Percentiles rank a stretch among this genome's conserved stretches.
These are phyloP conservation scores for Colletotrichum liaoningense DNA, from an alignment of 2,329 filamentous ascomycete species.

Conservation along the genomic window DNA sequence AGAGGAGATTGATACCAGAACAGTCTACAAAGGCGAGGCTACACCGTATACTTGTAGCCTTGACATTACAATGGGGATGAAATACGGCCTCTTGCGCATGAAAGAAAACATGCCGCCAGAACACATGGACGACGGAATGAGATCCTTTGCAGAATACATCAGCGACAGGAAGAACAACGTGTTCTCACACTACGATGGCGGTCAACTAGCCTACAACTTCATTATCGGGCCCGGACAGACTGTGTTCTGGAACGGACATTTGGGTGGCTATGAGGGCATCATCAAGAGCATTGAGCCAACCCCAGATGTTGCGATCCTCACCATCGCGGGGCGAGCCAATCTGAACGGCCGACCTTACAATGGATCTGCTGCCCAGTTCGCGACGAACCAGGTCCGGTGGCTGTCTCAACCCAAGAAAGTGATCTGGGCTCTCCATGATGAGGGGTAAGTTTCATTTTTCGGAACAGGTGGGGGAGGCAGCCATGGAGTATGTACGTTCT, in stretches of 20 bases:
- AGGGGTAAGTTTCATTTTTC: background rate
- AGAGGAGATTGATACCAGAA: background rate
- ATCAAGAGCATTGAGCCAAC: background rate
- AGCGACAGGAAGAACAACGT: background rate
- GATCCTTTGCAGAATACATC: background rate
- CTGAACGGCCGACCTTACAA: slow-evolving; percentile 9
- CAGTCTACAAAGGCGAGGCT: background rate
- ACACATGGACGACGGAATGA: background rate
- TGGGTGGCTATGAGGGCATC: slow-evolving; percentile 14
- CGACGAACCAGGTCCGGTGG: slow-evolving; percentile 6
- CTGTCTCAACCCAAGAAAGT: slow-evolving; percentile 8
- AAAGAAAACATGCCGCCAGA: background rate
- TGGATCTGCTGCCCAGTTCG: slow-evolving; percentile 15
- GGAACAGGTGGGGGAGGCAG: too few relatives aligned
- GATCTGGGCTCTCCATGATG: slow-evolving; percentile 9
- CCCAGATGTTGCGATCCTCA: background rate
- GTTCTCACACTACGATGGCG: background rate
- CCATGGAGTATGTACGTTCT: too few relatives aligned
- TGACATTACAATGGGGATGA: background rate
- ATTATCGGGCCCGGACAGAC: background rate
- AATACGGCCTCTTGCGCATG: background rate
- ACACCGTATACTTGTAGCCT: background rate
- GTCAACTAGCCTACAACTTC: background rate
- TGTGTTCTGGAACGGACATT: background rate
- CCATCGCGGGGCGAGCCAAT: slow-evolving; percentile 14